A percentile compares a stretch with the other conserved stretches of the same genome.
Conservation (phyloP, 495 filamentous ascomycete species). For the Daldinia decipiens region DNA sequence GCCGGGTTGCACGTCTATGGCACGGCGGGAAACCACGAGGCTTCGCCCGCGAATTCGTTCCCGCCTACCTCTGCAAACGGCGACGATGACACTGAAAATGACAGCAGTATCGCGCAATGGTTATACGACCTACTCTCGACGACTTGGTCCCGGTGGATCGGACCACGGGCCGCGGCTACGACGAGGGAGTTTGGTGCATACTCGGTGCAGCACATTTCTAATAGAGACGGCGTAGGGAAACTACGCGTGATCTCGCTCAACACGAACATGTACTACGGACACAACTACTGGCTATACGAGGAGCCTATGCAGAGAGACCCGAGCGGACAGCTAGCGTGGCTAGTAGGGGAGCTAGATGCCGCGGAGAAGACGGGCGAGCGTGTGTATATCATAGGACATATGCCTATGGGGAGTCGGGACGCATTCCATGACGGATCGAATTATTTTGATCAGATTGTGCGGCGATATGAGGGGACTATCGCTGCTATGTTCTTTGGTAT, state of each 20-base stretch:
- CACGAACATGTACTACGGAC: slow-evolving; percentile 66
- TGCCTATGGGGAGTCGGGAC: slow-evolving; percentile 59
- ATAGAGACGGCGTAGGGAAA: slow-evolving; percentile 42
- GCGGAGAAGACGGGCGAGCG: slow-evolving; percentile 62
- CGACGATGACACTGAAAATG: not conserved
- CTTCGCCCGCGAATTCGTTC: slow-evolving; percentile 63
- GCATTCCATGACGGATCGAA: slow-evolving; percentile 63
- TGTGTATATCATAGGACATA: slow-evolving; percentile 66
- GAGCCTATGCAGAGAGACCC: slow-evolving; percentile 62
- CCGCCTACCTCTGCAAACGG: slow-evolving; percentile 48
- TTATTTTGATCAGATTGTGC: slow-evolving; percentile 65
- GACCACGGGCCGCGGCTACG: slow-evolving; percentile 47
- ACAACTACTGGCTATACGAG: slow-evolving; percentile 65
- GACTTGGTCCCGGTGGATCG: slow-evolving; percentile 61
- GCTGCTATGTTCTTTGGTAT: slow-evolving; percentile 64
- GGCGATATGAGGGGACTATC: slow-evolving; percentile 63
- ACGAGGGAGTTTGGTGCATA: slow-evolving; percentile 60
- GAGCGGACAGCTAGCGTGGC: slow-evolving; percentile 59
- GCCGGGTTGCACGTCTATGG: slow-evolving; percentile 58
- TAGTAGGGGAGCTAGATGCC: slow-evolving; percentile 60
- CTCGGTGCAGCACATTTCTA: slow-evolving; percentile 43
- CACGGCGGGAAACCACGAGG: slow-evolving; percentile 67
- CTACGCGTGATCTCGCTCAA: slow-evolving; percentile 68
- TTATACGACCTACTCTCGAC: slow-evolving; percentile 60
- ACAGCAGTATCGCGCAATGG: slow-evolving; percentile 56